Evolutionary conservation across 441 rosid species (phyloP), one percentile per base, ranked within the genome.

Genomic region (Erodium trifolium): DNA sequence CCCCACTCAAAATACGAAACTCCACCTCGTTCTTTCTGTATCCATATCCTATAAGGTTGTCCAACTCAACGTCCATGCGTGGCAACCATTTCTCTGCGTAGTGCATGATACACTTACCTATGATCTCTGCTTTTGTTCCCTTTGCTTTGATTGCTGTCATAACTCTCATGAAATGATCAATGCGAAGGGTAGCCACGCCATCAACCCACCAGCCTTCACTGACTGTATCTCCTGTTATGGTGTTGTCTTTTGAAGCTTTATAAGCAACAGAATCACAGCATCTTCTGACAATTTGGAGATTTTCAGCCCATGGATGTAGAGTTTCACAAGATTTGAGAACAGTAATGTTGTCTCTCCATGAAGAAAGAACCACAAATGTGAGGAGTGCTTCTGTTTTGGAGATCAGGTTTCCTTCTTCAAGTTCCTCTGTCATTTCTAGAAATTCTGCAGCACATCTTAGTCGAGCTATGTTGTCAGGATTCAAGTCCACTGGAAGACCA

Each of bases 311-410:
- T 0, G 97, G 97, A 0, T 97, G 89, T 31, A 91, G 87, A 83
- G 85, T 89, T 69, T 93, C 97, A 18, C 98, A 88, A 71, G 87
- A 89, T 71, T 91, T 93, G 55, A 93, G 39, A 1, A 93, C 96
- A 19, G 87, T 70, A 35, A 93, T 91, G 0, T 97, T 89, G 78
- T 93, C 98, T 68, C 96, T 85, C 97, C 98, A 93, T 0, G 98
- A 93, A 19, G 98, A 93, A 67, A 91, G 73, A 55, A 93, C 97
- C 1, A 93, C 97, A 14, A 88, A 93, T 74, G 96, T 89, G 34
- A 93, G 92, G 75, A 93, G 91, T 1, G 98, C 97, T 82, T 93
- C 98, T 10, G 98, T 87, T 72, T 93, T 93, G 85, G 89, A 93
- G 70, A 91, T 91, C 13, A 93, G 91, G 67, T 93, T 93, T 47